Conservation (phyloP, 805 yeast species). For the Pichia thaimueangensis region DNA sequence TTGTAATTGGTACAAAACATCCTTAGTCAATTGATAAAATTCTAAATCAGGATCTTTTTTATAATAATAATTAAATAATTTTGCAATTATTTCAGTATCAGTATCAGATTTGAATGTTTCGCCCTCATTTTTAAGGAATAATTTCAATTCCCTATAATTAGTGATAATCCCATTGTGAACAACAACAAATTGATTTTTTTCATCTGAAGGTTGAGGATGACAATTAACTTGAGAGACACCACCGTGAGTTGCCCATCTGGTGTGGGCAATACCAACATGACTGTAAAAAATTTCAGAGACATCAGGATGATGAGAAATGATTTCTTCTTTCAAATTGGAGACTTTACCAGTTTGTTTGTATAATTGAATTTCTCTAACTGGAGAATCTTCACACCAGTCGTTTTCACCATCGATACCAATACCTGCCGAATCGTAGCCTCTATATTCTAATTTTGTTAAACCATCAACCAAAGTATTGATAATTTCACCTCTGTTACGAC, state of each 20-base stretch:
- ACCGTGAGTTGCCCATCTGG: slow-evolving; percentile 99
- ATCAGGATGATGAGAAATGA: slow-evolving; percentile 44
- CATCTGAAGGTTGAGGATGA: slow-evolving; percentile 94
- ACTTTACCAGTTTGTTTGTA: slow-evolving; percentile 92
- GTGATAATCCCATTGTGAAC: slow-evolving; percentile 99
- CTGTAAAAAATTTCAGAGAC: slow-evolving; percentile 61
- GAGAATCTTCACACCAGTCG: slow-evolving; percentile 25
- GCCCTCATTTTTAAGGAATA: slow-evolving; percentile 75
- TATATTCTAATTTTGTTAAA: slow-evolving; percentile 78
- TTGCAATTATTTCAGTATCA: slow-evolving; percentile 97
- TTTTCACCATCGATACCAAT: slow-evolving; percentile 89
- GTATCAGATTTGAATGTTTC: slow-evolving; percentile 84
- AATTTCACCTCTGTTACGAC: slow-evolving; percentile 87
- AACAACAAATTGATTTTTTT: slow-evolving; percentile 73
- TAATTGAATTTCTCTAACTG: slow-evolving; percentile 58
- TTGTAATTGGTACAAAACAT: slow-evolving; percentile 85
- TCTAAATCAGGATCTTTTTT: slow-evolving; percentile 75
- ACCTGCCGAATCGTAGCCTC: slow-evolving; percentile 98
- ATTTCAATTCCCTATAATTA: slow-evolving; percentile 85
- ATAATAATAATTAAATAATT: slow-evolving; percentile 84
- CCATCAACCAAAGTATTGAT: slow-evolving; percentile 86
- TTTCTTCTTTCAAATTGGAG: slow-evolving; percentile 63
- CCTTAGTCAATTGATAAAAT: slow-evolving; percentile 87
- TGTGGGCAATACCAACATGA: slow-evolving; percentile 97
- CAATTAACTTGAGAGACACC: slow-evolving; percentile 80